phyloP scores from a whole-genome alignment of 1,284 basidiomycete genomes.

The Golubevia pallescens region DNA sequence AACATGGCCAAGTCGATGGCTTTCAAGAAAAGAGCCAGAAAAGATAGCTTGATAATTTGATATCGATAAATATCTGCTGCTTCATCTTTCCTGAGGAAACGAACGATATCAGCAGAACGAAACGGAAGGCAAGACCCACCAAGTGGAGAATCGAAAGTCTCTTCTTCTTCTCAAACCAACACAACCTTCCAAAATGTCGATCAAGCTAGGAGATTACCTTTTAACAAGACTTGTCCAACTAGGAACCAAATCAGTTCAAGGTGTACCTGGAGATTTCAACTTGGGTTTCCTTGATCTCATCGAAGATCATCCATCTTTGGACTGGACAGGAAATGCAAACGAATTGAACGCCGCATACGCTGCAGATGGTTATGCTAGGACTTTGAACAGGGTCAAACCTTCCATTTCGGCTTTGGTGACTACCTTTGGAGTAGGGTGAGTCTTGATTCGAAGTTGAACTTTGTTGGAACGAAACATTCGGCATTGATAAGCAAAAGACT shows the following conservation, averaged over 20 bases:
- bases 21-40: too few relatives aligned
- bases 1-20: too few relatives aligned
- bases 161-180: too few relatives aligned
- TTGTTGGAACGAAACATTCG: constrained; percentile 47
- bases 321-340: constrained; percentile 79
- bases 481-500: constrained; percentile 69
- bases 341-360: constrained; percentile 75
- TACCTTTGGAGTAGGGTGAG: constrained; percentile 89
- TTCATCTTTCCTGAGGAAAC: too few relatives aligned
- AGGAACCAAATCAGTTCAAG: constrained; percentile 74
- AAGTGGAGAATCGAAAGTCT: too few relatives aligned
- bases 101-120: too few relatives aligned
- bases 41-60: too few relatives aligned
- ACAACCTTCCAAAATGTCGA: too few relatives aligned
- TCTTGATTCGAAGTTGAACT: constrained; percentile 76
- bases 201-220: constrained; percentile 19
- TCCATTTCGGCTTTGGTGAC: constrained; percentile 44
- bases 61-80: too few relatives aligned
- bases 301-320: constrained; percentile 78
- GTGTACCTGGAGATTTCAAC: constrained; percentile 92
- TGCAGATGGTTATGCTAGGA: constrained; percentile 90
- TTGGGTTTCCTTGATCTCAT: constrained; percentile 76
- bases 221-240: constrained; percentile 55
- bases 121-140: too few relatives aligned
- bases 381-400: not conserved